Evolutionary conservation across 129 eudicot genomes (phyloP), one percentile per base, ranked within the genome.

Genomic region (Flaveria linearis): DNA sequence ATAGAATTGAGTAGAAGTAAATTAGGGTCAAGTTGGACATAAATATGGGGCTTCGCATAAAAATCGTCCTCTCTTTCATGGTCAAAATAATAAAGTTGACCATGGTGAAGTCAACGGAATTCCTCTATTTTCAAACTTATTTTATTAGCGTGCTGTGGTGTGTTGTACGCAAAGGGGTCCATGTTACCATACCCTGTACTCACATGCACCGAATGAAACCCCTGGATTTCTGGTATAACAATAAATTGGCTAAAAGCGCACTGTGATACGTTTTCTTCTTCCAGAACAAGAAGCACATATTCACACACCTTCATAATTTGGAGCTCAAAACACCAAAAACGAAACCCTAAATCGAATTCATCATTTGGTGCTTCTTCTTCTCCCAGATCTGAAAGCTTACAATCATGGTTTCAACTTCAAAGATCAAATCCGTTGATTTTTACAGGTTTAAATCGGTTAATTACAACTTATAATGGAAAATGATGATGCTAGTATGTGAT

Each of bases 351-450:
- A 80, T 30, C 47, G 39, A 71, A n/a, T 30, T 78, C 72, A 78
- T 80, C 77, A 22, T 6, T 33, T 43, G 47, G 68, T 55, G 57
- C 33, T 41, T 61, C 72, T 2, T 57, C 42, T 58, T 57, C 42
- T 58, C 14, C 43, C 69, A 62, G 78, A 75, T 76, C 81, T 66
- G 41, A 36, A 36, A 80, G 18, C 33, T 61, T 49, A 52, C 78
- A 66, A 60, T 78, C 90, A 93, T 93, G 98, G 86, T 88, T 57
- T 88, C 95, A 18, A 18, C 92, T 6, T 72, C 76, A 41, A 93
- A 87, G 85, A 80, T 93, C 91, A 93, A 93, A 88, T 93, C 98
- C 64, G 95, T 93, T 22, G 96, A 93, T 87, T 93, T 90, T 47
- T 93, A 93, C 90, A 85, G 98, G 98, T 92, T 43, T 64, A 62